Conservation (phyloP, 1,284 basidiomycete genomes). For the Boletus austroedulis region DNA sequence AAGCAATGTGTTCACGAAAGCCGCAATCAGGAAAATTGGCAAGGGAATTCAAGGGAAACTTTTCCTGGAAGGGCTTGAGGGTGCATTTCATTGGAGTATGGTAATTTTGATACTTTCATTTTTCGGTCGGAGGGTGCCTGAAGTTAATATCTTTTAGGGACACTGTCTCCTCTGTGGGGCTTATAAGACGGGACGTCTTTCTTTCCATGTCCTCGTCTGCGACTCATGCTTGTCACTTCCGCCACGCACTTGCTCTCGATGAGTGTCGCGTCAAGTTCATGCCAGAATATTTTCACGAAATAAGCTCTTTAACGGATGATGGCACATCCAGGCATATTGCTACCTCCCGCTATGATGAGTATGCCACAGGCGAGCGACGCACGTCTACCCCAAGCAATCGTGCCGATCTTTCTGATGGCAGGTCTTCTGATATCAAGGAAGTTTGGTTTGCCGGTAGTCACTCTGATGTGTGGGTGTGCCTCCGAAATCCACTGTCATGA, state of each 20-base stretch:
- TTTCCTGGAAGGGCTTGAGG: conserved; percentile 29
- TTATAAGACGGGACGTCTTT: conserved; percentile 19
- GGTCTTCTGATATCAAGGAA: conserved; percentile 25
- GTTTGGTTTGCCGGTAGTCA: conserved; percentile 37
- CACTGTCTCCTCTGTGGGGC: conserved; percentile 41
- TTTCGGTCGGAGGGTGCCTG: background rate
- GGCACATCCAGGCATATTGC: conserved; percentile 7
- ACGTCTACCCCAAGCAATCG: no score
- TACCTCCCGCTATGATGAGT: background rate
- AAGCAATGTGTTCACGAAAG: conserved; percentile 9
- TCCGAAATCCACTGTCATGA: background rate
- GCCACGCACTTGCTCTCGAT: background rate
- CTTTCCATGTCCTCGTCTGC: conserved; percentile 24
- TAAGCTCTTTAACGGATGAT: conserved; percentile 13
- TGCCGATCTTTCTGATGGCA: background rate
- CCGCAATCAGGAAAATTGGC: no score
- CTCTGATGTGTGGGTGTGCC: conserved; percentile 32
- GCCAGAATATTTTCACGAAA: conserved; percentile 2
- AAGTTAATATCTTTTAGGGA: conserved; percentile 29
- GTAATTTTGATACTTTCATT: conserved; percentile 18
- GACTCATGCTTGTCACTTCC: background rate
- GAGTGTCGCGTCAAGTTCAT: background rate
- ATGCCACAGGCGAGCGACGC: no score
- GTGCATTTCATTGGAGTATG: conserved; percentile 45
- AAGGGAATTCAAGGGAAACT: conserved; percentile 35